Conservation (phyloP, 768 basidiomycete genomes). For the Tylopilus felleus region DNA sequence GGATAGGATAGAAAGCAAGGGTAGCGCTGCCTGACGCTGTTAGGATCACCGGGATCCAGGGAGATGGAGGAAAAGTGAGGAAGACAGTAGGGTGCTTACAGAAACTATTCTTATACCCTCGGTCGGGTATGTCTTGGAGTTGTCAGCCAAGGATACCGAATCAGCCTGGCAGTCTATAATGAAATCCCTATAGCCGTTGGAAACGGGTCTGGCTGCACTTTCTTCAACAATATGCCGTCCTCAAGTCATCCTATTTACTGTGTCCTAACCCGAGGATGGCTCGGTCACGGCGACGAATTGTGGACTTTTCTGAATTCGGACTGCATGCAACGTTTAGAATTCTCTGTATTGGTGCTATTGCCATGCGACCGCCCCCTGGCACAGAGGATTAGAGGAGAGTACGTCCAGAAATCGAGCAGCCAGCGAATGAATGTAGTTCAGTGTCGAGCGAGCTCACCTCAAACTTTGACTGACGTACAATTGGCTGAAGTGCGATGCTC, state of each 20-base stretch:
- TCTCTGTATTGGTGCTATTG: too few relatives aligned
- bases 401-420: neutral
- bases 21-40: slow-evolving; percentile 14
- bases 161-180: slow-evolving; percentile 8
- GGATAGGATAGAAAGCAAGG: slow-evolving; percentile 18
- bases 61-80: slow-evolving; percentile 36
- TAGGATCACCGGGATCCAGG: slow-evolving; percentile 56
- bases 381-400: too few relatives aligned
- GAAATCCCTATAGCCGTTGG: neutral
- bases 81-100: slow-evolving; percentile 23
- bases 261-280: neutral
- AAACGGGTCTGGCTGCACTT: neutral
- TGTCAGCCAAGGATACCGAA: slow-evolving; percentile 17
- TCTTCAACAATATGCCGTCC: too few relatives aligned
- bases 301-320: neutral
- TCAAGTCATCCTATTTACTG: neutral
- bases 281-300: too few relatives aligned
- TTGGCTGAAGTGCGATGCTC: too few relatives aligned
- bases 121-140: slow-evolving; percentile 11
- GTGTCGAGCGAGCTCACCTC: too few relatives aligned
- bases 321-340: neutral
- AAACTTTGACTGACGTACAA: too few relatives aligned
- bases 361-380: too few relatives aligned
- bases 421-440: neutral
- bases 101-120: slow-evolving; percentile 20